Conservation (phyloP, 2,329 filamentous ascomycete species). For the Aureobasidium leucospermi region DNA sequence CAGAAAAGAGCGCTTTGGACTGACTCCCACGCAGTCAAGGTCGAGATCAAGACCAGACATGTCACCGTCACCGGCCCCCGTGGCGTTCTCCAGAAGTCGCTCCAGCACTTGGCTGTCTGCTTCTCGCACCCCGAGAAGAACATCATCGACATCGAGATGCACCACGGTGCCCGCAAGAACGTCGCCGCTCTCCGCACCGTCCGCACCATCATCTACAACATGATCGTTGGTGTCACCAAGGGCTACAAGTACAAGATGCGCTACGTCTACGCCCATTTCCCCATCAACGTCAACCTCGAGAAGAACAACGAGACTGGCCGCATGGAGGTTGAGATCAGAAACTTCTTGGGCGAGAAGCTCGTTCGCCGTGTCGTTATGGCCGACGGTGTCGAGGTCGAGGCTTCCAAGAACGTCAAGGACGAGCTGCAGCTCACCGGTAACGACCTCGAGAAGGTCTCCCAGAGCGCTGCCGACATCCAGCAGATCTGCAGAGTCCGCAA, state of each 20-base stretch:
- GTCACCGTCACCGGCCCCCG: constrained; percentile 96
- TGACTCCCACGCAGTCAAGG: constrained; percentile 64
- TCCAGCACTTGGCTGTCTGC: constrained; percentile 92
- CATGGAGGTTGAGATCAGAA: constrained; percentile 93
- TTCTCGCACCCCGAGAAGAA: constrained; percentile 83
- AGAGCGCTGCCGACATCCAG: constrained; percentile 98
- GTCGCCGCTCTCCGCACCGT: constrained; percentile 97
- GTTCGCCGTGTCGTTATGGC: constrained; percentile 88
- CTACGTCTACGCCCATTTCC: constrained; percentile 99
- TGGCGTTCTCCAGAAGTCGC: constrained; percentile 83
- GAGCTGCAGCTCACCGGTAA: constrained; percentile 90
- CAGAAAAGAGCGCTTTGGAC: constrained; percentile 16
- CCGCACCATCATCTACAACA: constrained; percentile 96
- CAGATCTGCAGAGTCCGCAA: constrained; percentile 99
- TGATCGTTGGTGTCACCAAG: constrained; percentile 97
- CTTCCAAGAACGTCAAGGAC: constrained; percentile 92
- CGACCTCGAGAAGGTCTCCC: constrained; percentile 94
- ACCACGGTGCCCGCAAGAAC: constrained; percentile 97
- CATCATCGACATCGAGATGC: constrained; percentile 92
- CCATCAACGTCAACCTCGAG: constrained; percentile 99
- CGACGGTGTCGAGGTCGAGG: constrained; percentile 80
- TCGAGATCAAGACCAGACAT: constrained; percentile 92
- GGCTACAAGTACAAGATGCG: constrained; percentile 99
- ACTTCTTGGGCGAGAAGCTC: constrained; percentile 99
- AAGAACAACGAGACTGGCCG: constrained; percentile 88